These are phyloP conservation scores for Sphaerobolus stellatus DNA, from an alignment of 1,284 basidiomycete genomes.

Conservation along the genomic window DNA sequence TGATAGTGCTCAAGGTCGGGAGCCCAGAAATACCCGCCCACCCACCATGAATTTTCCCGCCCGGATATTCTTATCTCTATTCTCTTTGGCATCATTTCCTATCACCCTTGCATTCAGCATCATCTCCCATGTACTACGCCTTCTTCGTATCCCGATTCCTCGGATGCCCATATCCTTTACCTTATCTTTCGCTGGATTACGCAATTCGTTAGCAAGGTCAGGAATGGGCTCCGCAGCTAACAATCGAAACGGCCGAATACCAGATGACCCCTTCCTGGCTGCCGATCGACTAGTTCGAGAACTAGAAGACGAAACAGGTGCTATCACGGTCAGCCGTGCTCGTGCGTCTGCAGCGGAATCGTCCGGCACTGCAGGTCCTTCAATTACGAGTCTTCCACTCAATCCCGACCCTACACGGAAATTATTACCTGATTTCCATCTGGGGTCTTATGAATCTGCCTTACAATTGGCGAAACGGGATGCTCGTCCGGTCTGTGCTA, in stretches of 20 bases:
- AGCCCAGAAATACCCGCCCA: slow-evolving; percentile 7
- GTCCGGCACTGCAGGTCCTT: slow-evolving; percentile 20
- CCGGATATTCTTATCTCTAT: slow-evolving; percentile 20
- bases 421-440: slow-evolving; percentile 74
- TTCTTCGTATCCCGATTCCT: slow-evolving; percentile 54
- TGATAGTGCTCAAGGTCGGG: slow-evolving; percentile 45
- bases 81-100: slow-evolving; percentile 19
- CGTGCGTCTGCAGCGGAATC: slow-evolving; percentile 19
- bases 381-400: background rate
- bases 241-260: slow-evolving; percentile 1
- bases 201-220: slow-evolving; percentile 21
- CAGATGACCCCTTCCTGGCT: slow-evolving; percentile 44
- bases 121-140: slow-evolving; percentile 45
- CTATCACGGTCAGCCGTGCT: slow-evolving; percentile 50
- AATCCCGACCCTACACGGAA: slow-evolving; percentile 26
- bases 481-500: slow-evolving; percentile 71
- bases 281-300: slow-evolving; percentile 73
- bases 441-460: slow-evolving; percentile 83
- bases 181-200: slow-evolving; percentile 42
- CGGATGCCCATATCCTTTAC: slow-evolving; percentile 42
- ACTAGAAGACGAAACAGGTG: slow-evolving; percentile 80
- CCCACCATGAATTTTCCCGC: slow-evolving; percentile 16
- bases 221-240: slow-evolving; percentile 22
- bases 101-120: slow-evolving; percentile 43
- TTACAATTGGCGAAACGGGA: slow-evolving; percentile 71